These are phyloP conservation scores for Nematocida sp. DNA, from an alignment of 371 early-diverging fungal genomes.

Conservation along the genomic window DNA sequence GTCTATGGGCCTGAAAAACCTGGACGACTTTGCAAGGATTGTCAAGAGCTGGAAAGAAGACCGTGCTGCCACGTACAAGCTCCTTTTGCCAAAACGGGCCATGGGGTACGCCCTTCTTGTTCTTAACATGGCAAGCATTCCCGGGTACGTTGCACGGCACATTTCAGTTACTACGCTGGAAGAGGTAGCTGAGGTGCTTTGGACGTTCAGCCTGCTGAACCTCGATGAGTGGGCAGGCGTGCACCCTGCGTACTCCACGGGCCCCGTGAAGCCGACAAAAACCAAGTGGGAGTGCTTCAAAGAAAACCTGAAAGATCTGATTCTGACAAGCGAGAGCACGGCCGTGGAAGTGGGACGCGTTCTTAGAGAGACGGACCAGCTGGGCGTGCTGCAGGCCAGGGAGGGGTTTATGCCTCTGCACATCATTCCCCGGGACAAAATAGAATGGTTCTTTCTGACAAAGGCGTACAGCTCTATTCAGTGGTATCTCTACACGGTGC, in stretches of 20 bases:
- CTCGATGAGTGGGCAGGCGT: not conserved
- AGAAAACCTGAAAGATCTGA: slow-evolving; percentile 9
- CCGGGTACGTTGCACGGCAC: not conserved
- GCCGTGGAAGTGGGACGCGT: not conserved
- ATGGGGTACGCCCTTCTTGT: not conserved
- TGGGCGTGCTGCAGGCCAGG: not conserved
- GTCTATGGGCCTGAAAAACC: too few relatives aligned
- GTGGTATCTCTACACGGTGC: not conserved
- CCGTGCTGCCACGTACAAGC: too few relatives aligned
- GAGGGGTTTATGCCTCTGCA: not conserved
- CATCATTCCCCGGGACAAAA: not conserved
- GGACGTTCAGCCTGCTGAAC: not conserved
- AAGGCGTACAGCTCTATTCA: not conserved
- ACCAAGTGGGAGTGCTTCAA: slow-evolving; percentile 9
- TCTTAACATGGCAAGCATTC: slow-evolving; percentile 13
- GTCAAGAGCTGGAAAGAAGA: too few relatives aligned
- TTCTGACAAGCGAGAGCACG: not conserved
- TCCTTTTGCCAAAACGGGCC: not conserved
- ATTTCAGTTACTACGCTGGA: not conserved
- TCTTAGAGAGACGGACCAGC: not conserved
- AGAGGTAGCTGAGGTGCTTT: slow-evolving; percentile 8
- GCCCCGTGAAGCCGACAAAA: not conserved
- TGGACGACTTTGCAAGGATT: too few relatives aligned
- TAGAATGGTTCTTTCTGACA: not conserved
- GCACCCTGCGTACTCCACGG: not conserved